Evolutionary conservation across 192 early-diverging fungal species (phyloP).

Genomic region (Gonapodya sp.): DNA sequence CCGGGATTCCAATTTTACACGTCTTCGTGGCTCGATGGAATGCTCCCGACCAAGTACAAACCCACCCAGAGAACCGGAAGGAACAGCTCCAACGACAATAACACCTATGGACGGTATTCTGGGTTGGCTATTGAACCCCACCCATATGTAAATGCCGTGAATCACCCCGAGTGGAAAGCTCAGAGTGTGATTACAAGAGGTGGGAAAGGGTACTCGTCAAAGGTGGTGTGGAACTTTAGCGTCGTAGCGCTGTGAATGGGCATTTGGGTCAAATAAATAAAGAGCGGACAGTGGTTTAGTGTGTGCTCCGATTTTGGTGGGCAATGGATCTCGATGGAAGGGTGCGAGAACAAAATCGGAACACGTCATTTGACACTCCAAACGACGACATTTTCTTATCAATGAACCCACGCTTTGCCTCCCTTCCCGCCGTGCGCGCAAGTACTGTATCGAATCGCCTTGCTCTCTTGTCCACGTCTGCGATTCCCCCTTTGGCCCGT

Average conservation of each 20-base stretch:
- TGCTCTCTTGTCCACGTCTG: neutral
- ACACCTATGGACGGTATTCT: constrained; percentile 36
- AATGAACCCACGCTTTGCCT: neutral
- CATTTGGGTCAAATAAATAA: no score
- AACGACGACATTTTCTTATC: neutral
- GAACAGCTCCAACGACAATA: constrained; percentile 23
- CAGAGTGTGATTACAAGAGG: constrained; percentile 15
- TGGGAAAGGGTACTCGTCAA: neutral
- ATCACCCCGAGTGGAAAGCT: constrained; percentile 41
- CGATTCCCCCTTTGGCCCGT: neutral
- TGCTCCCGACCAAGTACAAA: neutral
- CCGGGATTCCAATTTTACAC: constrained; percentile 78
- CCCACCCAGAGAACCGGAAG: constrained; percentile 27
- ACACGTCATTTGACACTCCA: neutral
- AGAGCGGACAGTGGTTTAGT: neutral
- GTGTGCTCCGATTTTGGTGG: neutral
- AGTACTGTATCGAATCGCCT: neutral
- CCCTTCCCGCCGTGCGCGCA: neutral
- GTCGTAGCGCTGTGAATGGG: neutral
- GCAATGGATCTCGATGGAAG: no score
- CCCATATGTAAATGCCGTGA: constrained; percentile 49
- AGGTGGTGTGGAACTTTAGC: neutral
- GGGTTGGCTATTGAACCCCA: constrained; percentile 63
- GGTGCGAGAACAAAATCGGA: no score
- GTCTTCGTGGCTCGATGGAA: constrained; percentile 55